phyloP scores from a whole-genome alignment of 202 grass and related monocot species.

The Dendrocalamus latiflorus region DNA sequence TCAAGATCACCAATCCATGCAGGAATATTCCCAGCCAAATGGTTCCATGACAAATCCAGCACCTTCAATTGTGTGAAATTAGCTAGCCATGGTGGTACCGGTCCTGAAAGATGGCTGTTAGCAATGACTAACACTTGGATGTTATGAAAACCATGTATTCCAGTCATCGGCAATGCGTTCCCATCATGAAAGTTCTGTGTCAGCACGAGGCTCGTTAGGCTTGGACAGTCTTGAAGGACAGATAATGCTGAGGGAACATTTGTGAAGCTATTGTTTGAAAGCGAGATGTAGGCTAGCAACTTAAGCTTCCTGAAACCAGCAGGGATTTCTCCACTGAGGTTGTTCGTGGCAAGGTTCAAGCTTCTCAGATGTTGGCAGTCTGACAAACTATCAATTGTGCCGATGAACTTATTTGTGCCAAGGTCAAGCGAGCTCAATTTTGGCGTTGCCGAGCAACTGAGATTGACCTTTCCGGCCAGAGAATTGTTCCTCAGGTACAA shows the following conservation, averaged over 20 bases:
- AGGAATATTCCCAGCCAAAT: slow-evolving; percentile 61
- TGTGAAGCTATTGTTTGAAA: too few species aligned
- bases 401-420: too few species aligned
- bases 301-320: too few species aligned
- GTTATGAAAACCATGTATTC: slow-evolving; percentile 64
- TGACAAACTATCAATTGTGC: too few species aligned
- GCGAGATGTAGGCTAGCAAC: too few species aligned
- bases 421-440: slow-evolving; percentile 50
- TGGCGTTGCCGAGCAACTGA: slow-evolving; percentile 75
- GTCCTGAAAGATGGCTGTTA: slow-evolving; percentile 69
- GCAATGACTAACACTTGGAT: slow-evolving; percentile 91
- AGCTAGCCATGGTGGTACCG: slow-evolving; percentile 64
- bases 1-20: slow-evolving; percentile 69
- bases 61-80: slow-evolving; percentile 54
- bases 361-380: too few species aligned
- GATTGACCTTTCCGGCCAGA: slow-evolving; percentile 48
- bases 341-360: too few species aligned
- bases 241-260: slow-evolving; percentile 75
- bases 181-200: slow-evolving; percentile 74
- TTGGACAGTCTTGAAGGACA: slow-evolving; percentile 69
- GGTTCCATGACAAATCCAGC: slow-evolving; percentile 94
- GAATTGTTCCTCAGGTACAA: slow-evolving; percentile 88
- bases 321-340: too few species aligned
- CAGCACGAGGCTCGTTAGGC: slow-evolving; percentile 69
- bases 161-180: slow-evolving; percentile 51